Percentiles rank a stretch among this genome's conserved stretches.
These are phyloP conservation scores for Quercus phellos DNA, from an alignment of 331 rosid genomes.

Conservation along the genomic window DNA sequence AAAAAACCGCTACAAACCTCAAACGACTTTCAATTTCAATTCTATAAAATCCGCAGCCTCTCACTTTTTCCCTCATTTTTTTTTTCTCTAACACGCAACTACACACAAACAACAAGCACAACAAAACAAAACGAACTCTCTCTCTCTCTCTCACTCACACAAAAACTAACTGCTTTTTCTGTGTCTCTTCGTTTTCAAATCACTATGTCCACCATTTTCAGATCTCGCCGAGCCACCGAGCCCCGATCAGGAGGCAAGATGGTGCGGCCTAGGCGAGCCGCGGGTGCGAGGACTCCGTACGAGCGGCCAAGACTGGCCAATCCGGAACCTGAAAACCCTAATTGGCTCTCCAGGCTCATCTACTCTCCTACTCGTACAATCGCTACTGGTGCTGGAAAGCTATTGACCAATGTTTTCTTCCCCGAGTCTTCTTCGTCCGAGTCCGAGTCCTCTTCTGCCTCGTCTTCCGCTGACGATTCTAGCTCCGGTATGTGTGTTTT, in stretches of 20 bases:
- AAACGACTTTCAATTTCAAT: neutral
- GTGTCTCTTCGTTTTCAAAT: neutral
- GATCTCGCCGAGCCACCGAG: slow-evolving; percentile 39
- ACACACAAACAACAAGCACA: too few relatives aligned
- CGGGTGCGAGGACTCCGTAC: slow-evolving; percentile 58
- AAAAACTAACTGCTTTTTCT: slow-evolving; percentile 1
- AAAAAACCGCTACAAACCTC: slow-evolving; percentile 24
- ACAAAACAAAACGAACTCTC: neutral
- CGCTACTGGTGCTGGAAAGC: slow-evolving; percentile 74
- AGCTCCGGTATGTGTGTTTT: slow-evolving; percentile 23
- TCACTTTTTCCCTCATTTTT: neutral
- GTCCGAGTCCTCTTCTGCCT: slow-evolving; percentile 34
- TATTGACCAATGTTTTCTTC: slow-evolving; percentile 55
- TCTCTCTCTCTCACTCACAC: too few relatives aligned
- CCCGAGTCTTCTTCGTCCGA: slow-evolving; percentile 43
- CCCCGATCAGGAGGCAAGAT: slow-evolving; percentile 74
- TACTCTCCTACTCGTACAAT: slow-evolving; percentile 62
- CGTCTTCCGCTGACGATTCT: slow-evolving; percentile 37
- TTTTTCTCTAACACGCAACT: neutral
- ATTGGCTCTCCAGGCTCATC: slow-evolving; percentile 70
- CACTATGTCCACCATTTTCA: slow-evolving; percentile 29
- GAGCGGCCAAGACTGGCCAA: slow-evolving; percentile 45
- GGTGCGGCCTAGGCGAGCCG: slow-evolving; percentile 48
- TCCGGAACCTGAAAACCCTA: slow-evolving; percentile 45
- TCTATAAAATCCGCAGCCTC: slow-evolving; percentile 3